Conservation (phyloP, 305 asterid genomes). For the Fraxinus velutina region DNA sequence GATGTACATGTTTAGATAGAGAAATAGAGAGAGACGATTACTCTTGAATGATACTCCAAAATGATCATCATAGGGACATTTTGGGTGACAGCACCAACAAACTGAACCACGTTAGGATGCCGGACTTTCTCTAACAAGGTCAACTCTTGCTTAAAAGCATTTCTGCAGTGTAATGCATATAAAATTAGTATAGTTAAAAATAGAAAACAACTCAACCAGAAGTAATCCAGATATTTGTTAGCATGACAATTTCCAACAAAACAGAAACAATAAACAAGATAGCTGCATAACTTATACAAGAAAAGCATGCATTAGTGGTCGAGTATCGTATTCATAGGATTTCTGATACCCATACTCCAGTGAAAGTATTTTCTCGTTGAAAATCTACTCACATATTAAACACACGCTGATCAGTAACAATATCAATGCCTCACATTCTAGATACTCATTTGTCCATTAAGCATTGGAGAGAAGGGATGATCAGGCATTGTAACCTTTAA, state of each 20-base stretch:
- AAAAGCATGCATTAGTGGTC: background rate
- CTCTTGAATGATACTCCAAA: constrained; percentile 74
- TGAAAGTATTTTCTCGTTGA: constrained; percentile 5
- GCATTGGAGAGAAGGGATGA: background rate
- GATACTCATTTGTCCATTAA: background rate
- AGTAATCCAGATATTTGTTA: background rate
- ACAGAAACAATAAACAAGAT: background rate
- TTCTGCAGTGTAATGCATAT: constrained; percentile 49
- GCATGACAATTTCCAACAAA: background rate
- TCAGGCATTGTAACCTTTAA: background rate
- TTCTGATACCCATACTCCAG: constrained; percentile 5
- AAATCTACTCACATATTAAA: background rate
- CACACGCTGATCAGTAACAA: background rate
- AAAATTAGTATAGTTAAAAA: constrained; percentile 25
- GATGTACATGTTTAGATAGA: background rate
- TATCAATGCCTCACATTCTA: background rate
- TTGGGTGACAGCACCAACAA: constrained; percentile 99
- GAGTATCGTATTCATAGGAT: background rate
- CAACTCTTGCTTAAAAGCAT: constrained; percentile 78
- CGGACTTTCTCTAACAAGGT: constrained; percentile 88
- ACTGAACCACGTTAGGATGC: constrained; percentile 96
- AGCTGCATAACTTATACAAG: background rate
- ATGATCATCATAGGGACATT: constrained; percentile 97
- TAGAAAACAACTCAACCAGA: constrained; percentile 9
- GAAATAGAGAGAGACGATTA: constrained; percentile 41